Conservation (phyloP, 78 protist genomes). For the Creolimax fragrantissima region DNA sequence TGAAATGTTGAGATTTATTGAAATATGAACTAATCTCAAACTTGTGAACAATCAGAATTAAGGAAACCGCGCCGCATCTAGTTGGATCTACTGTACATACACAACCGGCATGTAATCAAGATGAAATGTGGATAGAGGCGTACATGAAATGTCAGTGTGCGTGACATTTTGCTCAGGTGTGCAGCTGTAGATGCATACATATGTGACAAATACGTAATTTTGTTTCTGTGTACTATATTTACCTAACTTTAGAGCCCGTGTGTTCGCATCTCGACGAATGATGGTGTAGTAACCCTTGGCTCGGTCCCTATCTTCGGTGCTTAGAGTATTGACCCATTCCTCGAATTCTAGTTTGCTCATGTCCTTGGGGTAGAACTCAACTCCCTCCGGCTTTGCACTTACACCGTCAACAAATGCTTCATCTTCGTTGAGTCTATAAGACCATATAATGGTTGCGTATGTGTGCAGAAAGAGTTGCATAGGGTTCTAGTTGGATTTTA, state of each 20-base stretch:
- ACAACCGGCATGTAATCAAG: too few species aligned
- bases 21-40: neutral
- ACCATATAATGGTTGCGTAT: neutral
- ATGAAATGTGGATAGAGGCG: too few species aligned
- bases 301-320: neutral
- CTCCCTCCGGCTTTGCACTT: conserved; percentile 14
- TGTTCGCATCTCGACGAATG: neutral
- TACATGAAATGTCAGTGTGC: too few species aligned
- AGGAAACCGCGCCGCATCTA: too few species aligned
- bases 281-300: conserved; percentile 4
- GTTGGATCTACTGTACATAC: too few species aligned
- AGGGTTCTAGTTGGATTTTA: too few species aligned
- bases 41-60: neutral
- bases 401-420: neutral
- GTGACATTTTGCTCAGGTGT: too few species aligned
- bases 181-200: too few species aligned
- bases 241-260: neutral
- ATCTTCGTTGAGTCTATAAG: neutral
- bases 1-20: neutral
- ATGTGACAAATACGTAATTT: too few species aligned
- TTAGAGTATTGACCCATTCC: conserved; percentile 5
- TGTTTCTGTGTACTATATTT: too few species aligned
- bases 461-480: too few species aligned
- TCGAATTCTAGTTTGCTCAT: conserved; percentile 28
- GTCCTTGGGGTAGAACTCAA: conserved; percentile 22